Base-by-base conservation (phyloP, 2,329 filamentous ascomycete genomes). In the Apiospora saccharicola region DNA sequence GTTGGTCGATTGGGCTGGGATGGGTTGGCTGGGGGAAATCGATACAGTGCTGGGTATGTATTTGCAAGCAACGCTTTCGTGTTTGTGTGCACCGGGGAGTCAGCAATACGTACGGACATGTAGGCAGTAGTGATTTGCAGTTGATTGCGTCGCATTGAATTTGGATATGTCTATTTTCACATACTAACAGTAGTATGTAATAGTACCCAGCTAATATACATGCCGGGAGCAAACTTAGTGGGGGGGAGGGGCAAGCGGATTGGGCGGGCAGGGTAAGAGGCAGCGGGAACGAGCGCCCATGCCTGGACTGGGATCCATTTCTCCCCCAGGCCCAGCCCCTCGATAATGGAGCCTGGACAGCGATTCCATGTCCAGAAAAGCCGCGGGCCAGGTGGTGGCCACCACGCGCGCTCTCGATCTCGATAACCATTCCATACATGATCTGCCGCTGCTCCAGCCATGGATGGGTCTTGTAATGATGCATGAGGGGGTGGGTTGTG, bases 381-480 rank as follows among this genome's bases (percentile, higher is more conserved):
- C 24, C 51, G 30, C 19, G 49, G 49, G 6, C 49, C 49, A 57
- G 26, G 47, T 22, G 19, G 51, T 34, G 13, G 26, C 13, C 24
- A 57, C 53, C 16, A 37, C 30, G 22, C 30, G 34, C 30, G 34
- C 57, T 22, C 34, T n/a, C 34, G 34, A 64, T 64, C 57, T 64
- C 34, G 30, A 41, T 61, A 61, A 19, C 7, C 14, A 64, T 64
- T 64, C 22, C 34, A 41, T 37, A 64, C 57, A 64, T 64, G 57
- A 64, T 64, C 57, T 64, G 57, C 57, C 34, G 57, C 57, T 64
- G n/a, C 34, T 64, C 57, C 19, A 41, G 57, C 57, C 57, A 64
- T n/a, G 57, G 34, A 64, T 64, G 57, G 10, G 57, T 19, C 57
- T 64, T 64, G 57, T 13, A n/a, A 64, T 41, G 34, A 19, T 22